These are phyloP conservation scores for Corymbia maculata DNA, from an alignment of 345 rosid genomes.

Conservation along the genomic window DNA sequence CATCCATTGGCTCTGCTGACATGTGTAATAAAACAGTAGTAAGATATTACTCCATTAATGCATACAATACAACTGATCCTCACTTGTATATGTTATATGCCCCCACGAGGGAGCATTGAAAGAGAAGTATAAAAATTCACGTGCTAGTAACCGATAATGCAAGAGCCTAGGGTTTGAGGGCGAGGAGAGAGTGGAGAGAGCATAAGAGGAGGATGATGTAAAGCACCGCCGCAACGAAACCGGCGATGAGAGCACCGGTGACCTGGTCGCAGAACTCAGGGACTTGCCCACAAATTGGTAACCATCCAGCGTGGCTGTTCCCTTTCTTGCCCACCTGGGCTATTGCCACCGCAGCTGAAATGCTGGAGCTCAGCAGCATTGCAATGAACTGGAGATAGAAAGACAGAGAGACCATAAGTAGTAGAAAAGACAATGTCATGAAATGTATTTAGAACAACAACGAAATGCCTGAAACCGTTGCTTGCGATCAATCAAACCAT, in stretches of 20 bases:
- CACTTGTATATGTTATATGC: background rate
- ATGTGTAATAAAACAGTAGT: accelerated
- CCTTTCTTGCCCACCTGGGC: conserved; percentile 52
- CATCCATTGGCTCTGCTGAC: accelerated
- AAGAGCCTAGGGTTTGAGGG: background rate
- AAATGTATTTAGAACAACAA: background rate
- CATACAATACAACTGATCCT: background rate
- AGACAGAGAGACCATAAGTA: background rate
- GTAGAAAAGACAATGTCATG: background rate
- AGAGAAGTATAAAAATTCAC: background rate
- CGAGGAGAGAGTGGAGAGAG: conserved; percentile 20
- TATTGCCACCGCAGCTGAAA: conserved; percentile 48
- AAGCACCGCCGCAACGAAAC: conserved; percentile 22
- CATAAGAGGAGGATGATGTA: conserved; percentile 25
- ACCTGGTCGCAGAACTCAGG: conserved; percentile 33
- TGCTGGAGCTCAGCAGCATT: conserved; percentile 31
- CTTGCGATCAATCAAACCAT: background rate
- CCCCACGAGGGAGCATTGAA: background rate
- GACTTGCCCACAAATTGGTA: conserved; percentile 44
- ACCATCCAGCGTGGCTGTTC: conserved; percentile 53
- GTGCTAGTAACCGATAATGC: background rate
- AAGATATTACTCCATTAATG: background rate
- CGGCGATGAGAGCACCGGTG: conserved; percentile 28
- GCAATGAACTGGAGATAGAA: conserved; percentile 7
- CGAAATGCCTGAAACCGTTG: background rate